Evolutionary conservation across 352 stramenopile species (phyloP), one percentile per base, ranked within the genome.

Genomic region (Phytophthora citrophthora): DNA sequence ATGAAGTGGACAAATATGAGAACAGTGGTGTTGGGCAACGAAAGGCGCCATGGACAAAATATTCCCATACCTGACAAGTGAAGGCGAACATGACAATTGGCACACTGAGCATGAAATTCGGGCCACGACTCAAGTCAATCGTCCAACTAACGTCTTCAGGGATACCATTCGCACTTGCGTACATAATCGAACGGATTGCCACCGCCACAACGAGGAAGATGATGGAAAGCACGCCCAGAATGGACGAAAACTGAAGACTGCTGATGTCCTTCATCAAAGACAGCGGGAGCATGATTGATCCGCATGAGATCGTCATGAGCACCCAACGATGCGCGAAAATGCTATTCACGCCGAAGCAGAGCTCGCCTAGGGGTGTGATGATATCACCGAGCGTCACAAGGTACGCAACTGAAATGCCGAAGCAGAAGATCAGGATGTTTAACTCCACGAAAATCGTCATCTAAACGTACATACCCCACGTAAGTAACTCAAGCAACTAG

Each of bases 71-170:
- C 75, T 95, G 86, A 53, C 83, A 93, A n/a, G 86, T 95, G 68
- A 95, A 95, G 16, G 86, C 86, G 58, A 95, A 95, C 86, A 95
- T 95, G 54, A 95, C 83, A 70, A 95, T 93, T 15, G 86, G 86
- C 27, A 95, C 86, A 43, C 84, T 91, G 5, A 95, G 83, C 83
- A 95, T 93, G 32, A 93, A 95, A 51, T 95, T 67, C 16, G 84
- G 75, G 15, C 84, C 84, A 11, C 81, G 52, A 31, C 64, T 83
- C 32, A 90, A 70, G 54, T 95, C 82, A 54, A 95, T 89, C 12
- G 58, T 70, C 83, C 83, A 95, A 64, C 80, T 86, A 54, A 94
- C 79, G 52, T 84, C 76, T 24, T 89, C 61, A 3, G 86, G 76
- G 1, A 92, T 69, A 1, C 86, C 86, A 43, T 89, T 61, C 12